Evolutionary conservation across 306 rosid genomes (phyloP).

Genomic region (Gillenia trifoliata): DNA sequence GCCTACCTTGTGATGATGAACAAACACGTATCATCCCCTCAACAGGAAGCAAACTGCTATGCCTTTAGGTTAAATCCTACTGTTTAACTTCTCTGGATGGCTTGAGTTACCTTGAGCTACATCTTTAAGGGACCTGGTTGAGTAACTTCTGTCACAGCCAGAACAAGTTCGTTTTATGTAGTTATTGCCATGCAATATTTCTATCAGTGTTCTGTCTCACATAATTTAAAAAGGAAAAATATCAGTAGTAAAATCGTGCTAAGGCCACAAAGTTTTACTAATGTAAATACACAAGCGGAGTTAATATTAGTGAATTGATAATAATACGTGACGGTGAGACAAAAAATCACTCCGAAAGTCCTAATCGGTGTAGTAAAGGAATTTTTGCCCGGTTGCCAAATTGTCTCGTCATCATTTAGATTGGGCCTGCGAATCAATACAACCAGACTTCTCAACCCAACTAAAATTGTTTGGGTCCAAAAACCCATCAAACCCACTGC

Average conservation of each 20-base stretch:
- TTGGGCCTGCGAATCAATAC: background rate
- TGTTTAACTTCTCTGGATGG: slow-evolving; percentile 2
- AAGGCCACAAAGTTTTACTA: background rate
- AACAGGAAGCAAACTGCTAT: slow-evolving; percentile 16
- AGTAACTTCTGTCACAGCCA: background rate
- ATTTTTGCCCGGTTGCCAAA: background rate
- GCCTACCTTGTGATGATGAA: background rate
- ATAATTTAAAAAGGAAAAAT: background rate
- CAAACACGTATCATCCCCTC: background rate
- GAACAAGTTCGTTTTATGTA: background rate
- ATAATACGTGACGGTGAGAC: background rate
- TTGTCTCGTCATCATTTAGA: background rate
- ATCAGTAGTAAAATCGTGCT: background rate
- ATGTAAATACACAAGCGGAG: background rate
- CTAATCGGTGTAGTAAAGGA: too few relatives aligned
- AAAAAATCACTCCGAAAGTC: too few relatives aligned
- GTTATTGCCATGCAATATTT: background rate
- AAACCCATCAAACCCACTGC: background rate
- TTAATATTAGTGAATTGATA: background rate
- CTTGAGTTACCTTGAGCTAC: background rate
- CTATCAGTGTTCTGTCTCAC: background rate
- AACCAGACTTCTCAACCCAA: too few relatives aligned
- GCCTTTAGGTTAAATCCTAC: background rate
- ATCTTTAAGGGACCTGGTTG: background rate
- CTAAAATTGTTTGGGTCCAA: background rate